Evolutionary conservation across 2,329 filamentous ascomycete species (phyloP), one percentile per base, ranked within the genome.

Genomic region (Delphinella strobiligena): DNA sequence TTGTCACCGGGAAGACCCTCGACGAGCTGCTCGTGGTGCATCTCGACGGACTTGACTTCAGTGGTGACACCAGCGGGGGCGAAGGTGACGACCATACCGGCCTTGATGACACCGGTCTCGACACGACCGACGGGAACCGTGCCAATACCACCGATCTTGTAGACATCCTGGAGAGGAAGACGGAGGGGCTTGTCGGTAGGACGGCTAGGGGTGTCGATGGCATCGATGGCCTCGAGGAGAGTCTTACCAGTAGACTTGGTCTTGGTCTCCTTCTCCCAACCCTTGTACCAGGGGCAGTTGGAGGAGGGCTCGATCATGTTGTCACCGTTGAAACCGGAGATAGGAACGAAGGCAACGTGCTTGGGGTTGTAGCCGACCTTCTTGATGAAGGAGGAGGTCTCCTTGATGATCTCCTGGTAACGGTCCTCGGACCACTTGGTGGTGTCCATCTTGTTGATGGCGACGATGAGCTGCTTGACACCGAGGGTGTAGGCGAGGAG

Each of bases 391-490:
- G 78, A 82, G 74, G 88, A 93, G 60, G 88, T 95, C 81, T 98
- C 91, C 87, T 96, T 96, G 82, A 96, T 89, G 69, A 98, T 96
- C 72, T 96, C 91, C 66, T 88, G 74, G 86, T 74, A 96, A 75
- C 91, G 89, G 53, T 80, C 73, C 84, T 96, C 82, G 55, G 84
- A 80, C 89, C 89, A 98, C 75, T 94, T 87, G 78, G 85, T 79
- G 68, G 88, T 96, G 82, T 98, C 91, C 91, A 98, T 98, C 87
- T 98, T 98, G 88, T 98, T 98, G 81, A 96, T 93, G 74, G 91
- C 91, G 61, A 96, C 89, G 65, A 98, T 96, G 76, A 98, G 86
- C 80, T 98, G 89, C 78, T 85, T 89, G 64, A 98, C 91, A 91
- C 91, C 91, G 50, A 98, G 85, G 70, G 91, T 96, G 85, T 91